Evolutionary conservation across 1,284 basidiomycete genomes (phyloP).

Genomic region (Cryptococcus sp.): DNA sequence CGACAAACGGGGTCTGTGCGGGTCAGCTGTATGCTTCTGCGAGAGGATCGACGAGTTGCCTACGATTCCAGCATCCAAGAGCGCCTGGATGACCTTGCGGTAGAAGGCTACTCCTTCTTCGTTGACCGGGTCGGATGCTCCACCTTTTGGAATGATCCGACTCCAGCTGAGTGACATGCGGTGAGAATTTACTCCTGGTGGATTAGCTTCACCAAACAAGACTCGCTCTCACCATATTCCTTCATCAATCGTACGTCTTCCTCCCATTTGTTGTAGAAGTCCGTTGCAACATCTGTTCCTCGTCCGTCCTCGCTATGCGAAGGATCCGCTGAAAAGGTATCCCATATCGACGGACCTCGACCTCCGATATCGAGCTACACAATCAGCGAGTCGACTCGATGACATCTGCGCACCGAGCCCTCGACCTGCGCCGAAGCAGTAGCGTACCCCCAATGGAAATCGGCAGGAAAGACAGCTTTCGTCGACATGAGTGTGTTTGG

Average conservation of each 20-base stretch:
- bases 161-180: constrained; percentile 70
- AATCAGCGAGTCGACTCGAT: not conserved
- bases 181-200: constrained; percentile 58
- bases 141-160: constrained; percentile 60
- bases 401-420: not conserved
- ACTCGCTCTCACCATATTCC: constrained; percentile 51
- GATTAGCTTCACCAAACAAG: constrained; percentile 38
- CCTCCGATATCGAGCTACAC: not conserved
- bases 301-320: not conserved
- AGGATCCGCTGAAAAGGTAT: constrained; percentile 52
- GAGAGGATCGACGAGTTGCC: constrained; percentile 44
- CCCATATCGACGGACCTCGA: constrained; percentile 45
- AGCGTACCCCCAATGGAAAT: constrained; percentile 8
- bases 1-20: constrained; percentile 29
- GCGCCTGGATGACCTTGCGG: constrained; percentile 56
- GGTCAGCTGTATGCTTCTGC: constrained; percentile 56
- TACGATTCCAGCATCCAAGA: constrained; percentile 57
- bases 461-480: not conserved
- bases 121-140: constrained; percentile 63
- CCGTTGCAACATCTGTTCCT: constrained; percentile 18
- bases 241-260: constrained; percentile 58
- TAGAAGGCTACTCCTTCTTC: constrained; percentile 58
- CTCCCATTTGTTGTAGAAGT: constrained; percentile 62
- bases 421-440: constrained; percentile 4
- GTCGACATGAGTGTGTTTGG: no score